Base-by-base conservation (phyloP, 2,329 filamentous ascomycete species). In the Aureobasidium mangrovei region DNA sequence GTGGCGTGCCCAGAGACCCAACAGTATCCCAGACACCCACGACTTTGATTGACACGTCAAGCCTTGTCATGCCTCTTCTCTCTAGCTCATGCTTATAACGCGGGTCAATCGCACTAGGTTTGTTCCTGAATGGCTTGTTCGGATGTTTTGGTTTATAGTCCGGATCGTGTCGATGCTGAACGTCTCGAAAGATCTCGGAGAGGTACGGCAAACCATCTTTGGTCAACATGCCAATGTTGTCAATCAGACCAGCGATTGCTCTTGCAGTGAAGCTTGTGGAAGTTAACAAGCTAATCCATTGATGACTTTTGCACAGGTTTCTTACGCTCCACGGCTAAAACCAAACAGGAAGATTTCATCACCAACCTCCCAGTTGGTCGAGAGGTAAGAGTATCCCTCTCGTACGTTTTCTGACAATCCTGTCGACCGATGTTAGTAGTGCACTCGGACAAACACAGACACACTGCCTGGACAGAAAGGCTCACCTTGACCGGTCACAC, bases 291-390 rank as follows among this genome's bases (percentile, higher is more conserved):
- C 8, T n/a, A 4, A 6, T 4, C 10, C 3, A 12, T 36, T n/a
- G 12, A 3, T 10, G 12, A 3, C 9, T 10, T 35, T 2, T 4
- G 24, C 7, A 12, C 5, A 7, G 3, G 2, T 2, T 38, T 3
- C 49, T 31, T 69, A 77, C 2, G 74, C 74, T 6, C 74, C 74
- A 9, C 74, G 66, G 4, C 70, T 73, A 64, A 76, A 77, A 28
- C 74, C 74, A 53, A 75, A 72, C 56, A 76, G 70, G 60, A 73
- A 74, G 47, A 77, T 73, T 58, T 76, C 69, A 52, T 77, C 77
- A 53, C 76, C 77, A 0, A 69, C 69, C n/a, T 70, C 65, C 59
- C 74, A 79, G 62, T 79, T 80, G 54, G 74, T 74, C n/a, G 72
- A 70, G 2, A 79, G 64, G 60, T 78, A 79, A 5, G 69, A 69